These are phyloP conservation scores for Dothidotthia symphoricarpi DNA, from an alignment of 2,329 filamentous ascomycete genomes.

Conservation along the genomic window DNA sequence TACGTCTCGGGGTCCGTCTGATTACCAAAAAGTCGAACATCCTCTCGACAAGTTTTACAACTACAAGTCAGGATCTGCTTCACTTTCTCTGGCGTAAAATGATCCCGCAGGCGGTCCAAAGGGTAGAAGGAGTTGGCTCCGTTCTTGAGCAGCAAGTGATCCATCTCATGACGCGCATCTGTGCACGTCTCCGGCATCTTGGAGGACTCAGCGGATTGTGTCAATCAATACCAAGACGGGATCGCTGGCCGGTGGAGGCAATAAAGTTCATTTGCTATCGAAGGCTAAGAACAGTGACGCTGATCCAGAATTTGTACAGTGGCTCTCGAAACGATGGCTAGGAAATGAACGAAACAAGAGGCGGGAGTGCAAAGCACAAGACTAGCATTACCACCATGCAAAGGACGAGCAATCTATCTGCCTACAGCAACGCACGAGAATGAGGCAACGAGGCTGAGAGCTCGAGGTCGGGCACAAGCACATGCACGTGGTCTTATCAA, in stretches of 20 bases:
- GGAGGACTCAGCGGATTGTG: neutral
- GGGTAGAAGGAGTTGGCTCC: constrained; percentile 3
- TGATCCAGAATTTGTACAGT: too few species aligned
- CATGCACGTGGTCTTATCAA: neutral
- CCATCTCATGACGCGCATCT: constrained; percentile 3
- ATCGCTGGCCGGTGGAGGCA: neutral
- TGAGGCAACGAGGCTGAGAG: neutral
- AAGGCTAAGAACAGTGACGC: too few species aligned
- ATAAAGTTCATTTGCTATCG: neutral
- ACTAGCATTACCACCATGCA: neutral
- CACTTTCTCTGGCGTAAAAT: neutral
- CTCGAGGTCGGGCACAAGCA: neutral
- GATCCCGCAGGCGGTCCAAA: constrained; percentile 1
- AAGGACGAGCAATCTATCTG: neutral
- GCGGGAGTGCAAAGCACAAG: neutral
- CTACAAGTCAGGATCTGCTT: constrained; percentile 2
- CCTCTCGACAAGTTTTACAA: constrained; percentile 1
- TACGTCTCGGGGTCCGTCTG: neutral
- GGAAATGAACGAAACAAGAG: neutral
- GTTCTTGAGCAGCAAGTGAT: constrained; percentile 1
- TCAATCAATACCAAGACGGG: neutral
- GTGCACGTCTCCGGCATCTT: constrained; percentile 3
- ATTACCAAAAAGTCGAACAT: constrained; percentile 1
- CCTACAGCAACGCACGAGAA: neutral
- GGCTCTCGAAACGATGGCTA: neutral